Conservation (phyloP, 768 basidiomycete species). For the Lactarius trivialis region DNA sequence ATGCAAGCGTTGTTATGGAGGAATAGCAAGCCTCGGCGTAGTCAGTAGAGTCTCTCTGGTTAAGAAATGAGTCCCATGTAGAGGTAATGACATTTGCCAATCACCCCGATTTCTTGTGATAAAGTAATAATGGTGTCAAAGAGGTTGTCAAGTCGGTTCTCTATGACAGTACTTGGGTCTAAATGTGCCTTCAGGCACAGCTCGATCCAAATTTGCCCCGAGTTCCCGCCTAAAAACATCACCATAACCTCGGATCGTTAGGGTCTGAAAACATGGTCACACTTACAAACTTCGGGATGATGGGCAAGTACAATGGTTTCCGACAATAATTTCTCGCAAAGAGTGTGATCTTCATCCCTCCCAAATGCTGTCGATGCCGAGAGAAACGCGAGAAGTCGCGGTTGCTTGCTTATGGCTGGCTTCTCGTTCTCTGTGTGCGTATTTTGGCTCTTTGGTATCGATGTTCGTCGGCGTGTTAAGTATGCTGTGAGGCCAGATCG, state of each 20-base stretch:
- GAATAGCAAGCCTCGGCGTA: conserved; percentile 57
- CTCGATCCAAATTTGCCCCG: conserved; percentile 72
- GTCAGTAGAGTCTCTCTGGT: conserved; percentile 3
- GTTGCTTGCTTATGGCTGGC: conserved; percentile 42
- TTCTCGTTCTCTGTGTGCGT: conserved; percentile 36
- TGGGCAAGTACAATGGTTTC: conserved; percentile 65
- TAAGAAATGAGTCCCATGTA: not conserved
- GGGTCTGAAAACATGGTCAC: not conserved
- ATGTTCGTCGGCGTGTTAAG: conserved; percentile 35
- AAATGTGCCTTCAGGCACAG: conserved; percentile 59
- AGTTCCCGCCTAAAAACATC: conserved; percentile 35
- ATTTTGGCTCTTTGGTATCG: conserved; percentile 25
- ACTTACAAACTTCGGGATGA: conserved; percentile 59
- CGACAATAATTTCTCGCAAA: conserved; percentile 43
- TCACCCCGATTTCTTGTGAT: conserved; percentile 9
- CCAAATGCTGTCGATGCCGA: conserved; percentile 44
- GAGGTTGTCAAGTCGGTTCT: conserved; percentile 42
- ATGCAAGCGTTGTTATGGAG: conserved; percentile 69
- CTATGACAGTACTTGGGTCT: conserved; percentile 62
- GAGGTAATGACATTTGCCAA: conserved; percentile 30
- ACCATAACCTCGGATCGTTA: not conserved
- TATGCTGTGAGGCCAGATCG: conserved; percentile 51
- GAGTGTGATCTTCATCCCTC: conserved; percentile 35
- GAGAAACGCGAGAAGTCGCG: conserved; percentile 47
- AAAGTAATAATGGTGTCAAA: conserved; percentile 27